Evolutionary conservation across 106 monocot genomes (phyloP).

Genomic region (Xerophyta viscosa): DNA sequence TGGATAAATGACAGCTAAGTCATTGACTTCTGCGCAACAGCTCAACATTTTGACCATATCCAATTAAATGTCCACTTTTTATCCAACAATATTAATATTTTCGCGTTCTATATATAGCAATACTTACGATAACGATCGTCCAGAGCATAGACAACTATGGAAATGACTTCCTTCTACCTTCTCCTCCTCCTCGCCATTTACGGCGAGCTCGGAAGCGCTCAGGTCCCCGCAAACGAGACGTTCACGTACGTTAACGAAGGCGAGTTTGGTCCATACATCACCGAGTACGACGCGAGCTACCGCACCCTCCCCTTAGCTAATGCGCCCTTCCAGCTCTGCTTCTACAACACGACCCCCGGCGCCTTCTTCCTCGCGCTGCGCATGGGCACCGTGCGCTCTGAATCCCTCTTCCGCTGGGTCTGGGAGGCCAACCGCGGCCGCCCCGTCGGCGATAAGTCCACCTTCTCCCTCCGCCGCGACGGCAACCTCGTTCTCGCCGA

Average conservation of each 20-base stretch:
- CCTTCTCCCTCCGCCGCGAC: conserved; percentile 28
- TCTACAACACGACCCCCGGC: conserved; percentile 52
- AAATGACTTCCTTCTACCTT: conserved; percentile 10
- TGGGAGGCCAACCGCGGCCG: conserved; percentile 54
- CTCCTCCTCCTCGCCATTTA: conserved; percentile 9
- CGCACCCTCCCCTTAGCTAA: conserved; percentile 32
- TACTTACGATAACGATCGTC: no score
- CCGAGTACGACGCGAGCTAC: conserved; percentile 64
- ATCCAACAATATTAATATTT: no score
- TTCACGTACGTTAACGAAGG: conserved; percentile 64
- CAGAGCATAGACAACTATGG: no score
- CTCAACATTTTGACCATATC: no score
- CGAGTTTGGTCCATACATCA: conserved; percentile 57
- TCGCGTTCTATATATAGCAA: no score
- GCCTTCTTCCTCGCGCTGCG: conserved; percentile 47
- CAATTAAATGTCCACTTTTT: no score
- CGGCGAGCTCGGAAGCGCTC: background rate
- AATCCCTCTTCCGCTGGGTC: conserved; percentile 45
- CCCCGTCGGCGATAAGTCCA: conserved; percentile 41
- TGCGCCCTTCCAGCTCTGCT: conserved; percentile 46
- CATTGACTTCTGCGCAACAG: no score
- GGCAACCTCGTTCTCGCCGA: conserved; percentile 48
- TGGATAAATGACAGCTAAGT: no score
- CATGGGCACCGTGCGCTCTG: conserved; percentile 37
- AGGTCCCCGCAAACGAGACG: conserved; percentile 19